phyloP scores from a whole-genome alignment of 495 filamentous ascomycete genomes.

The Diplogelasinospora grovesii region DNA sequence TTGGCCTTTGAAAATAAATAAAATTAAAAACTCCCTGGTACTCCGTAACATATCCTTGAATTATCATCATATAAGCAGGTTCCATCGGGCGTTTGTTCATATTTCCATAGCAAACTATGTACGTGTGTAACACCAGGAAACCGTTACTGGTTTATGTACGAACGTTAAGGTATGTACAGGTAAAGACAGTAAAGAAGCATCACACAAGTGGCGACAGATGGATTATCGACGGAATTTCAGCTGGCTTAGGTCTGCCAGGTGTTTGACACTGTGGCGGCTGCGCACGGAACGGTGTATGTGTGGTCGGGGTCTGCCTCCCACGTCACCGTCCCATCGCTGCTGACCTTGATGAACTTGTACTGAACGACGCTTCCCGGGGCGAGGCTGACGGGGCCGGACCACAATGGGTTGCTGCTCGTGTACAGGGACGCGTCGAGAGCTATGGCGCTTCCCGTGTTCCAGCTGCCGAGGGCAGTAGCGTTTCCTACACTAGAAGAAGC shows the following conservation, averaged over 20 bases:
- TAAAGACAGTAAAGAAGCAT: too few species aligned
- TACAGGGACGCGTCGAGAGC: slow-evolving; percentile 50
- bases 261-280: slow-evolving; percentile 10
- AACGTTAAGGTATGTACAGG: too few species aligned
- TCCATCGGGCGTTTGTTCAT: too few species aligned
- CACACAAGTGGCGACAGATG: too few species aligned
- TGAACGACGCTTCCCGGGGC: slow-evolving; percentile 46
- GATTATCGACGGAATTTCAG: too few species aligned
- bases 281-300: slow-evolving; percentile 46
- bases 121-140: too few species aligned
- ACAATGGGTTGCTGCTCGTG: slow-evolving; percentile 49
- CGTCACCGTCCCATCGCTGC: slow-evolving; percentile 45
- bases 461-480: slow-evolving; percentile 48
- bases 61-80: too few species aligned
- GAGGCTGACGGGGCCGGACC: slow-evolving; percentile 47
- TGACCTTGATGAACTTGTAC: slow-evolving; percentile 64
- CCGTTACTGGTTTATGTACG: too few species aligned
- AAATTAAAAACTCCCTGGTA: neutral
- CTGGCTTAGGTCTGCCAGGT: slow-evolving; percentile 13
- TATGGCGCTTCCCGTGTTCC: slow-evolving; percentile 45
- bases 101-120: too few species aligned
- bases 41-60: neutral
- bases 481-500: slow-evolving; percentile 37
- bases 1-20: slow-evolving; percentile 11
- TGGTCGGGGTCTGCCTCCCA: slow-evolving; percentile 64